Evolutionary conservation across 371 early-diverging fungal species (phyloP).

Genomic region (Rhizopus delemar): DNA sequence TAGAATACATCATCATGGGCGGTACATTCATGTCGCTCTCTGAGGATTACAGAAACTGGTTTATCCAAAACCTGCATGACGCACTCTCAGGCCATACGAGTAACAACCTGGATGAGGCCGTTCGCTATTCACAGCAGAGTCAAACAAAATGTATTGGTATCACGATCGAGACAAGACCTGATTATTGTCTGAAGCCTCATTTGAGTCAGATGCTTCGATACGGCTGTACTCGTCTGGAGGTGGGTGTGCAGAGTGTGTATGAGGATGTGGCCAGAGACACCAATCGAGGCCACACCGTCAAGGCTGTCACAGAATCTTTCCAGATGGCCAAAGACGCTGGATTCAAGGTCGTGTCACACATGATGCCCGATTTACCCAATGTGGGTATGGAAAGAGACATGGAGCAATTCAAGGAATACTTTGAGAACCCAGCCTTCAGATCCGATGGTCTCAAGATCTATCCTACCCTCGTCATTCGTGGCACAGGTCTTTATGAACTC

Average conservation of each 20-base stretch:
- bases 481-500: slow-evolving; percentile 99
- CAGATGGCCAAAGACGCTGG: slow-evolving; percentile 99
- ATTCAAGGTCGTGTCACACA: slow-evolving; percentile 99
- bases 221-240: slow-evolving; percentile 99
- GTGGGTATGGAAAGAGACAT: slow-evolving; percentile 99
- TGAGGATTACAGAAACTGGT: slow-evolving; percentile 97
- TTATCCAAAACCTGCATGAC: slow-evolving; percentile 97
- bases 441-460: slow-evolving; percentile 99
- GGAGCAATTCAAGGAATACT: slow-evolving; percentile 99
- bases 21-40: slow-evolving; percentile 99
- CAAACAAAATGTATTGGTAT: slow-evolving; percentile 99
- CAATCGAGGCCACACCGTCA: slow-evolving; percentile 99
- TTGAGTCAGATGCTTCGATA: slow-evolving; percentile 98
- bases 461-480: slow-evolving; percentile 99
- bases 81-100: slow-evolving; percentile 94
- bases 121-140: slow-evolving; percentile 94
- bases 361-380: slow-evolving; percentile 99
- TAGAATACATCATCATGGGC: slow-evolving; percentile 99
- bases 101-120: slow-evolving; percentile 96
- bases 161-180: slow-evolving; percentile 99
- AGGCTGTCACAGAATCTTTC: slow-evolving; percentile 97
- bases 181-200: slow-evolving; percentile 98
- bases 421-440: slow-evolving; percentile 99
- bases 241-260: slow-evolving; percentile 99
- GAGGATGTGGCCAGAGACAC: slow-evolving; percentile 99